Conservation (phyloP, 2,329 filamentous ascomycete species). For the Gyromitra esculenta region DNA sequence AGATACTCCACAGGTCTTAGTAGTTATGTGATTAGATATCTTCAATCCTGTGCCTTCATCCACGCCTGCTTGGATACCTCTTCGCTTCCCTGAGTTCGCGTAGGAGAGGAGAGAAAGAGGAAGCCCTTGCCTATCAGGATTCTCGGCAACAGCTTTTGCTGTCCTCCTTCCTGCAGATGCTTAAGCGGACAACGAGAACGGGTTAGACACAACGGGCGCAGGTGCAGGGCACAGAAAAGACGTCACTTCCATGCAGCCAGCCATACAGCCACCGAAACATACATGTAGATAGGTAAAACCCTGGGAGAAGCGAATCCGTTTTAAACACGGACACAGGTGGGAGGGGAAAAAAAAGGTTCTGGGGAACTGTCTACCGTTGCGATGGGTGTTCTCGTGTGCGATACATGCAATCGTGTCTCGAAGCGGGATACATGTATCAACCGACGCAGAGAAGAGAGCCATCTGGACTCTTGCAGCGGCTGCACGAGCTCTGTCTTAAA, state of each 20-base stretch:
- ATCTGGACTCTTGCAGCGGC: neutral
- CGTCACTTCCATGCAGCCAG: neutral
- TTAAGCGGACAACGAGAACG: slow-evolving; percentile 7
- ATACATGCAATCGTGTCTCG: neutral
- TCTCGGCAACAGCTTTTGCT: neutral
- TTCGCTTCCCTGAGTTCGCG: neutral
- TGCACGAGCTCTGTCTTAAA: neutral
- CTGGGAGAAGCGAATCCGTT: no score
- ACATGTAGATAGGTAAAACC: no score
- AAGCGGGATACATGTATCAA: neutral
- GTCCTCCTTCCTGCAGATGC: neutral
- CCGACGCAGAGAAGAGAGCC: neutral
- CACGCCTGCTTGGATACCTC: neutral
- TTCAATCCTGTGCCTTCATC: neutral
- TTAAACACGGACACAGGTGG: no score
- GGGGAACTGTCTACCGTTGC: no score
- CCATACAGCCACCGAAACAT: no score
- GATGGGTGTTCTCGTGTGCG: no score
- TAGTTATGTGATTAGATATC: neutral
- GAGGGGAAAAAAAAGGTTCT: no score
- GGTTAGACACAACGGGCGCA: neutral
- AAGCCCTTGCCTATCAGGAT: neutral
- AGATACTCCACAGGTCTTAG: no score
- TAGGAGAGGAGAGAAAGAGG: neutral
- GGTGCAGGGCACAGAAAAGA: neutral